Conservation (phyloP, 352 stramenopile species). For the Phytophthora pistaciae region DNA sequence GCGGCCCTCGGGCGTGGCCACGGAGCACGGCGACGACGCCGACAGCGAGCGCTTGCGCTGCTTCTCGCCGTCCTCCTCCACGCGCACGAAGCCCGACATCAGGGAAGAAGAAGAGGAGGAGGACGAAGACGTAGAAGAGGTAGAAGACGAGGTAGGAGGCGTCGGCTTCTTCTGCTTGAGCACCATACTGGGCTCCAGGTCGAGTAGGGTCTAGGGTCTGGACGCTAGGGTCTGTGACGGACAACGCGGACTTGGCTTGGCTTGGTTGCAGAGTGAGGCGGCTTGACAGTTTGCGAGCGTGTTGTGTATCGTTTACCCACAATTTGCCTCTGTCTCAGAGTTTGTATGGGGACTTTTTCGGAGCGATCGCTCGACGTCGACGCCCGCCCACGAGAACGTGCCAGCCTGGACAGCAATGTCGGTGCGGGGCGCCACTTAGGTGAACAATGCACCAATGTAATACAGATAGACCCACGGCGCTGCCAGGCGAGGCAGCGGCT, state of each 20-base stretch:
- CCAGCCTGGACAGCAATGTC: neutral
- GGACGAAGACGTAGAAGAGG: neutral
- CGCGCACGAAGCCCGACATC: slow-evolving; percentile 63
- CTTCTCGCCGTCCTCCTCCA: slow-evolving; percentile 59
- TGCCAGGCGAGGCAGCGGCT: neutral
- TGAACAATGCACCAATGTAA: too few species aligned
- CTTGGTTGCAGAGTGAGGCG: slow-evolving; percentile 24
- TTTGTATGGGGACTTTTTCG: slow-evolving; percentile 19
- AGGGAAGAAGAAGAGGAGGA: neutral
- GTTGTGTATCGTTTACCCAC: slow-evolving; percentile 22
- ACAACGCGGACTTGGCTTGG: neutral
- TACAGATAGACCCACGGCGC: too few species aligned
- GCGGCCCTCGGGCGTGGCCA: slow-evolving; percentile 36
- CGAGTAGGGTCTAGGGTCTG: neutral
- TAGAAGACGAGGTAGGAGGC: too few species aligned
- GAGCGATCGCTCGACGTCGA: neutral
- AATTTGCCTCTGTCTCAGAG: slow-evolving; percentile 19
- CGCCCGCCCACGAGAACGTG: neutral
- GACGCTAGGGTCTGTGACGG: neutral
- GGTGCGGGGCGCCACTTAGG: neutral
- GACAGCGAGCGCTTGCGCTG: slow-evolving; percentile 39
- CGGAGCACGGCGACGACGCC: slow-evolving; percentile 29
- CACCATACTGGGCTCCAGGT: slow-evolving; percentile 11
- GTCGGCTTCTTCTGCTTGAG: slow-evolving; percentile 18
- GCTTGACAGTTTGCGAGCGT: neutral